A percentile compares a stretch with the other conserved stretches of the same genome.
Evolutionary conservation across 371 early-diverging fungal genomes (phyloP).

Genomic region (Choanephora cucurbitarum): DNA sequence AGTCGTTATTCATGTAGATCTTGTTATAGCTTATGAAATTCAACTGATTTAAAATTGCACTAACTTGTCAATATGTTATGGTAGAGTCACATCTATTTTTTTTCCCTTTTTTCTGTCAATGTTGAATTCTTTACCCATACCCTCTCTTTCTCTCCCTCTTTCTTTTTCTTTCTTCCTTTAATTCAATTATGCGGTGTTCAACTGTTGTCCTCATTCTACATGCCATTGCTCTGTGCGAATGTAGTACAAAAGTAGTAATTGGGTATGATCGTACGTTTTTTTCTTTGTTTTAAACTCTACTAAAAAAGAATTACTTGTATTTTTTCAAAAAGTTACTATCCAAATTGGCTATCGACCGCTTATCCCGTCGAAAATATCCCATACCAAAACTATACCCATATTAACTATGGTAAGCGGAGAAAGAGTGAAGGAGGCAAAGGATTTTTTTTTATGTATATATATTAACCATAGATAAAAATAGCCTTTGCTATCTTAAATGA

Average conservation of each 20-base stretch:
- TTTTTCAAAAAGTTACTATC: constrained; percentile 51
- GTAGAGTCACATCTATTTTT: too few species aligned
- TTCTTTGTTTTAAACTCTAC: constrained; percentile 4
- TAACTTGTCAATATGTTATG: too few species aligned
- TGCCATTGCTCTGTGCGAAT: constrained; percentile 29
- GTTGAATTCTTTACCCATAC: neutral
- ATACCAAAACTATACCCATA: constrained; percentile 57
- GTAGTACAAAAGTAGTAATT: constrained; percentile 33
- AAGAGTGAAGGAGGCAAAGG: too few species aligned
- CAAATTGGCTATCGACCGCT: constrained; percentile 60
- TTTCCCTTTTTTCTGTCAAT: neutral
- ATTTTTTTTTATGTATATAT: too few species aligned
- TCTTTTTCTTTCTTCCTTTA: too few species aligned
- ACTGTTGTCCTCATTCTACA: constrained; percentile 23
- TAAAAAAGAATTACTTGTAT: too few species aligned
- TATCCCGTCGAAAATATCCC: constrained; percentile 50
- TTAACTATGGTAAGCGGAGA: constrained; percentile 60
- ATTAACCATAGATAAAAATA: too few species aligned
- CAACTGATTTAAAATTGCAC: too few species aligned
- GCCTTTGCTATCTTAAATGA: constrained; percentile 47
- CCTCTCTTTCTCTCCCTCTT: too few species aligned
- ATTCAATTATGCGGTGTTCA: constrained; percentile 15
- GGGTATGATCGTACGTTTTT: constrained; percentile 24
- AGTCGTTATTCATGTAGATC: too few species aligned
- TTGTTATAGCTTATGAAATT: too few species aligned